phyloP scores from a whole-genome alignment of 2,329 filamentous ascomycete species.

The Juglanconis sp. region DNA sequence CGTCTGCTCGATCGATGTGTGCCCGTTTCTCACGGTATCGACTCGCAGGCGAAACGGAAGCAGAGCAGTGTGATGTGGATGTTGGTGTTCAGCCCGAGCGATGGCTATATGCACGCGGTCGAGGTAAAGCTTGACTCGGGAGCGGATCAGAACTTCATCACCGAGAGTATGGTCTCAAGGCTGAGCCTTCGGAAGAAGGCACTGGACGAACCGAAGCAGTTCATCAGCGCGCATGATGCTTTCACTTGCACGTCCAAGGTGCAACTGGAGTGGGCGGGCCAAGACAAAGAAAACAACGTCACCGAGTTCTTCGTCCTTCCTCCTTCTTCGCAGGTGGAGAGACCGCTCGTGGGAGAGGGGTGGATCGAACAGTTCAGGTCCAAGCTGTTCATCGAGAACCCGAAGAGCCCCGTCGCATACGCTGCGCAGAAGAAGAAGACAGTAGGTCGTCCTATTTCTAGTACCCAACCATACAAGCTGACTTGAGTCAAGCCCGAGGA shows the following conservation, averaged over 20 bases:
- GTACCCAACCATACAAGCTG: background rate
- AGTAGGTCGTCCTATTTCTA: constrained; percentile 22
- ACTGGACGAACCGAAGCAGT: background rate
- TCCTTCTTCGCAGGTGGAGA: background rate
- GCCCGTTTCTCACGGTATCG: background rate
- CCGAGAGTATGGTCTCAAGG: background rate
- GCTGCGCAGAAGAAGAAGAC: background rate
- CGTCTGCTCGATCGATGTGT: background rate
- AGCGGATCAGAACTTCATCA: background rate
- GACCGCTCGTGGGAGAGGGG: background rate
- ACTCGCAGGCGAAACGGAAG: background rate
- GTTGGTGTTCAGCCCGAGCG: background rate
- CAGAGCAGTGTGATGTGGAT: background rate
- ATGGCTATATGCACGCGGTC: background rate
- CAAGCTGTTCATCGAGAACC: background rate
- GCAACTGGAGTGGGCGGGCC: background rate
- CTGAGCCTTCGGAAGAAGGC: background rate
- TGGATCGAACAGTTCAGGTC: background rate
- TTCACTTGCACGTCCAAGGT: background rate
- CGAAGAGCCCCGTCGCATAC: background rate
- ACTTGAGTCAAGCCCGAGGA: background rate
- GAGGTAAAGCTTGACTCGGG: constrained; percentile 1
- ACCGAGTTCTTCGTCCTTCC: constrained; percentile 1
- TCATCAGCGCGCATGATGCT: background rate
- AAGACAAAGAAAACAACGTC: background rate